Conservation (phyloP, 2,329 filamentous ascomycete species). For the Penicillium sp. region DNA sequence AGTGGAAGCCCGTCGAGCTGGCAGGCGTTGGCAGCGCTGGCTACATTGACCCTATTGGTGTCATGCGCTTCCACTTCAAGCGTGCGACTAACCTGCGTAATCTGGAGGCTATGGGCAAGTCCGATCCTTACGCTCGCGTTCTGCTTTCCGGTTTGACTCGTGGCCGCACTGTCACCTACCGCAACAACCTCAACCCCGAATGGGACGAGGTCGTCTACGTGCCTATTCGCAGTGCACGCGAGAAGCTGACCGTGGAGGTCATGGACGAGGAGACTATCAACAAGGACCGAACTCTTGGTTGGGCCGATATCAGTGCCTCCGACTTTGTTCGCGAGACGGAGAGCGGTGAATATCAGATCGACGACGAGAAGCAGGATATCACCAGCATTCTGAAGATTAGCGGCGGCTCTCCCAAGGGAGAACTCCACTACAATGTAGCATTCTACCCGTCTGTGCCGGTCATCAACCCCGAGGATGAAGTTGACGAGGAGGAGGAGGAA, state of each 20-base stretch:
- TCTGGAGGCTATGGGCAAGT: constrained; percentile 92
- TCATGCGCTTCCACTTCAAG: constrained; percentile 91
- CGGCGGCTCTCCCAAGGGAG: constrained; percentile 72
- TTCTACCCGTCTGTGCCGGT: constrained; percentile 91
- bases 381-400: constrained; percentile 69
- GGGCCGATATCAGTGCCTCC: constrained; percentile 70
- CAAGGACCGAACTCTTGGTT: constrained; percentile 83
- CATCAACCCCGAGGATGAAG: constrained; percentile 74
- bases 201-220: constrained; percentile 97
- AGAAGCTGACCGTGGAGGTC: constrained; percentile 84
- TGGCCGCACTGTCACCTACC: constrained; percentile 88
- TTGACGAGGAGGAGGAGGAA: constrained; percentile 49
- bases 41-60: constrained; percentile 89
- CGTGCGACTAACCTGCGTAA: constrained; percentile 81
- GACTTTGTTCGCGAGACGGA: constrained; percentile 79
- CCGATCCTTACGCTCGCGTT: constrained; percentile 88
- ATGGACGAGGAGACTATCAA: constrained; percentile 95
- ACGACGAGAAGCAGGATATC: constrained; percentile 70
- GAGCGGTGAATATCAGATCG: constrained; percentile 73
- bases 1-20: constrained; percentile 93
- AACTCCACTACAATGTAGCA: constrained; percentile 73
- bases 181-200: constrained; percentile 90
- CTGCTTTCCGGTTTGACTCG: constrained; percentile 87
- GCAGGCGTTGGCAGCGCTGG: constrained; percentile 77
- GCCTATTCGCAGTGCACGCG: constrained; percentile 78